Evolutionary conservation across 164 flowering plant species (phyloP), one percentile per base, ranked within the genome.

Genomic region (Stephania japonica): DNA sequence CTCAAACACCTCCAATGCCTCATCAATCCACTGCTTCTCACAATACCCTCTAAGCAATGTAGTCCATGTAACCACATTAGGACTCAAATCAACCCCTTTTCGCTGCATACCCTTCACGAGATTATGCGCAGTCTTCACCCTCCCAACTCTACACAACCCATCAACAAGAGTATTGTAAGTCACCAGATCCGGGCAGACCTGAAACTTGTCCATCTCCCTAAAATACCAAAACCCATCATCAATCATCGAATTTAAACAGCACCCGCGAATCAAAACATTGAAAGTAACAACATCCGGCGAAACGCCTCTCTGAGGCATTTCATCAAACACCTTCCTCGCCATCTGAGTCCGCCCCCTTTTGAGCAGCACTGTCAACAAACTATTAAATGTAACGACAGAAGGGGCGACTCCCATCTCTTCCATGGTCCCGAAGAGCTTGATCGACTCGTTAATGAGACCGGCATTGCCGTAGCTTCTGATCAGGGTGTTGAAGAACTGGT

Each of bases 1-100:
- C 24, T 82, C 83, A 13, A 84, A 87, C 67, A 90, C 80, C 63
- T 41, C 73, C 80, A 90, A 72, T 32, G 93, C 97, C 68, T 85
- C 82, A 18, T 76, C 79, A 64, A 88, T 79, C 67, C 82, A 82
- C 53, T 73, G 81, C 68, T 85, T 91, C 83, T 77, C 81, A 75
- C 98, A 93, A 71, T 83, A 90, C 50, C 92, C 97, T 83, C 93
- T 84, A 49, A 93, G 81, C 91, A 91, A 84, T 74, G 97, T 87
- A 0, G 97, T 93, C 67, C 89, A 91, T 62, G 89, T 87, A 76
- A 91, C 89, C 61, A 91, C 89, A 78, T 88, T 87, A 12, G 98
- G 97, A 44, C 66, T 82, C 85, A 89, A 80, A 69, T 81, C 83
- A 23, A 50, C 24, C 13, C 81, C 43, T 65, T 85, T 90, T 78